These are phyloP conservation scores for Septoria petroselini DNA, from an alignment of 2,329 filamentous ascomycete species.

Conservation along the genomic window DNA sequence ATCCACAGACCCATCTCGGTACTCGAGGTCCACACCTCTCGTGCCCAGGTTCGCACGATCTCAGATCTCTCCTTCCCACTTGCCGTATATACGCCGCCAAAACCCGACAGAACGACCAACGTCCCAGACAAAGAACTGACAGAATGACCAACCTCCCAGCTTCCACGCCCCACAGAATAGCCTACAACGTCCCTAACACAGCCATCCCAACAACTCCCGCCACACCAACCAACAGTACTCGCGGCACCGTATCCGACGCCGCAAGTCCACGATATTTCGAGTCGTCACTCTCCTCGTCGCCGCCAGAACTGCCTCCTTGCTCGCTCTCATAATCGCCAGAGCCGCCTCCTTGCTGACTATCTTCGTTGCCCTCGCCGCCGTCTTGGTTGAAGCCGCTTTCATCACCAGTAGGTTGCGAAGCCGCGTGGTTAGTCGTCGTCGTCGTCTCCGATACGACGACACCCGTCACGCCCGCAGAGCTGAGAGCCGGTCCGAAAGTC, in stretches of 20 bases:
- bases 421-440: background rate
- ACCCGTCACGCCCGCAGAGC: slow-evolving; percentile 16
- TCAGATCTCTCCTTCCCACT: no score
- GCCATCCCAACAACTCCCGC: slow-evolving; percentile 12
- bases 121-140: no score
- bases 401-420: slow-evolving; percentile 2
- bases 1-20: no score
- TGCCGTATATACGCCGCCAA: no score
- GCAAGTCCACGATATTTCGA: background rate
- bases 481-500: slow-evolving; percentile 13
- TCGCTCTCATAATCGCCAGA: background rate
- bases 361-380: background rate
- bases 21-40: no score
- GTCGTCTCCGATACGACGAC: slow-evolving; percentile 6
- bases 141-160: no score
- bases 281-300: background rate
- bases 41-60: no score
- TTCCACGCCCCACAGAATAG: no score
- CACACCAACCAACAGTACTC: slow-evolving; percentile 13
- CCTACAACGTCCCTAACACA: slow-evolving; percentile 9
- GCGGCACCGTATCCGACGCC: slow-evolving; percentile 8
- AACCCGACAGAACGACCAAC: no score
- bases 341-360: no score
- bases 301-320: background rate
- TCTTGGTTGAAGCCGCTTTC: slow-evolving; percentile 4